A percentile compares a stretch with the other conserved stretches of the same genome.
phyloP scores from a whole-genome alignment of 1,284 basidiomycete genomes.

The Wallemia ichthyophaga region DNA sequence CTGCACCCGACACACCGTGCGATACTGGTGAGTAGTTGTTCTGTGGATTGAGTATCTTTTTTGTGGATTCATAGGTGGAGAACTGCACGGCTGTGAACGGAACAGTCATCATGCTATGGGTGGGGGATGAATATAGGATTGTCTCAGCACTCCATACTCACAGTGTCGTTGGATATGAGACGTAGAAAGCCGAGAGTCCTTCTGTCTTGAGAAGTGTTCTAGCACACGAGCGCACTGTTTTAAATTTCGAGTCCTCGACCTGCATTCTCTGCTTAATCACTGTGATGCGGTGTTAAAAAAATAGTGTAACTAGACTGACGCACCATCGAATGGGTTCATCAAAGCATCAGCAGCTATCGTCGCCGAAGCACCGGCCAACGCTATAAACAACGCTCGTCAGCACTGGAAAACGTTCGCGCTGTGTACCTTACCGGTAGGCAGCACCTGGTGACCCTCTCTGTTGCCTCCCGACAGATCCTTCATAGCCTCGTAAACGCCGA shows the following conservation, averaged over 20 bases:
- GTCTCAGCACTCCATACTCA: background rate
- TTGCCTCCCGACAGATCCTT: constrained; percentile 20
- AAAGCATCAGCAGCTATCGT: constrained; percentile 86
- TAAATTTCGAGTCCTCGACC: constrained; percentile 66
- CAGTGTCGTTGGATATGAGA: constrained; percentile 92
- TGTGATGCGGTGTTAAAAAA: constrained; percentile 15
- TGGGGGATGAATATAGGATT: background rate
- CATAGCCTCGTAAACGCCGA: constrained; percentile 59
- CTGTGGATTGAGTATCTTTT: constrained; percentile 55
- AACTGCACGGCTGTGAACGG: constrained; percentile 97
- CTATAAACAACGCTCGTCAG: constrained; percentile 20
- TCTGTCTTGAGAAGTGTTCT: constrained; percentile 53
- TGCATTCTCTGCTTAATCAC: constrained; percentile 99
- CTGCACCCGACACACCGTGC: constrained; percentile 67
- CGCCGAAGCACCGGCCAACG: constrained; percentile 72
- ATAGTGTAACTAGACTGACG: constrained; percentile 10
- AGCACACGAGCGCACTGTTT: constrained; percentile 53
- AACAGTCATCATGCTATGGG: constrained; percentile 48
- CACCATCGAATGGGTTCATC: constrained; percentile 99
- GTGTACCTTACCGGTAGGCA: background rate
- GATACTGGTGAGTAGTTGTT: constrained; percentile 66
- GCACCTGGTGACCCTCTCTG: constrained; percentile 37
- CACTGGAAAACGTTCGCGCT: background rate
- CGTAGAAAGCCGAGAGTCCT: constrained; percentile 75
- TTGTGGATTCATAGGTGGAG: constrained; percentile 82